Evolutionary conservation across 495 filamentous ascomycete species (phyloP).

Genomic region (Talaromyces proteolyticus): DNA sequence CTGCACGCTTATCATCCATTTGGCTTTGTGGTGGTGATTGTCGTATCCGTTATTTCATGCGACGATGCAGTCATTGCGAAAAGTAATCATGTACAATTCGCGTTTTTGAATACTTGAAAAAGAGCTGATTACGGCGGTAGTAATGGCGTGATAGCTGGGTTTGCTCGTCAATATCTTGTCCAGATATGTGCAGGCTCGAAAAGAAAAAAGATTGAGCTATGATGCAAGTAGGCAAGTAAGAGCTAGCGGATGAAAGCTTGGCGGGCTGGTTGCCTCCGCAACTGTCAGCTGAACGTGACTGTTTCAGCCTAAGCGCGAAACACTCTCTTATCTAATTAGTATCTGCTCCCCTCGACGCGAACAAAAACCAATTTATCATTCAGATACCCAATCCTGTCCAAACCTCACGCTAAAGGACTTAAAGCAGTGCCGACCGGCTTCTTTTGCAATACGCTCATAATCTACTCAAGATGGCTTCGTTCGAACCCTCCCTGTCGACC

Average conservation of each 20-base stretch:
- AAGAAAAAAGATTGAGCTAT: too few relatives aligned
- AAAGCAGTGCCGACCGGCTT: too few relatives aligned
- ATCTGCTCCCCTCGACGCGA: background rate
- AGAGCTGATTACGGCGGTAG: too few relatives aligned
- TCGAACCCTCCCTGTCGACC: conserved; percentile 72
- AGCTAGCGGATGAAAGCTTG: background rate
- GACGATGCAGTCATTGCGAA: conserved; percentile 3
- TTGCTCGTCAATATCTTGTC: too few relatives aligned
- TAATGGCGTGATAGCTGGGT: too few relatives aligned
- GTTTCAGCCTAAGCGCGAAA: background rate
- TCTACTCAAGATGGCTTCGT: conserved; percentile 53
- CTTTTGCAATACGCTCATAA: too few relatives aligned
- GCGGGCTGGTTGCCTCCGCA: conserved; percentile 3
- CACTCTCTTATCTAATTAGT: too few relatives aligned
- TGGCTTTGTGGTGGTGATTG: conserved; percentile 19
- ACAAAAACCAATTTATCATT: background rate
- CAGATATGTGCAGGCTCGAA: too few relatives aligned
- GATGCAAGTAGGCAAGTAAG: background rate
- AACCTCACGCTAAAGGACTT: too few relatives aligned
- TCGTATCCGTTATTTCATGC: background rate
- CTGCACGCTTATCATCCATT: conserved; percentile 54
- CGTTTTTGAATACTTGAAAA: background rate
- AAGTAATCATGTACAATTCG: background rate
- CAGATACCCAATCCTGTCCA: background rate
- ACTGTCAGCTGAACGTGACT: background rate